Conservation (phyloP, 2,329 filamentous ascomycete genomes). For the Rutstroemia sydowiana region DNA sequence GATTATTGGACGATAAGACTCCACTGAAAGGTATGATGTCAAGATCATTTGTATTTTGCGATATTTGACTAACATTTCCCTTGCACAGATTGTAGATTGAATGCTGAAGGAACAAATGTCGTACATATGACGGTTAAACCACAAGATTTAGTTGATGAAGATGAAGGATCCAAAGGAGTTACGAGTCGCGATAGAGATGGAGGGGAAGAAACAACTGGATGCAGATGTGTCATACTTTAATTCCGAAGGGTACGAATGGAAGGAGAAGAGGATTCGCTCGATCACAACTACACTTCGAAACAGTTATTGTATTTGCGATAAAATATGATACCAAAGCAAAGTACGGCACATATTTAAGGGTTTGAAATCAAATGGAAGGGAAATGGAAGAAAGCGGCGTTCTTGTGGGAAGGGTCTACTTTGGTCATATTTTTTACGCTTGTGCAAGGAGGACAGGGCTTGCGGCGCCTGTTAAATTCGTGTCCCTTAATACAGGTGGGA, state of each 20-base stretch:
- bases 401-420: too few species aligned
- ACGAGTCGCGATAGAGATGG: conserved; percentile 41
- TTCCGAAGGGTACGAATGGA: neutral
- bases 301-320: neutral
- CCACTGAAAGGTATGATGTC: conserved; percentile 76
- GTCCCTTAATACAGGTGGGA: too few species aligned
- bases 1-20: conserved; percentile 82
- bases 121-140: conserved; percentile 94
- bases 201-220: conserved; percentile 50
- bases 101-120: conserved; percentile 67
- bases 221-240: conserved; percentile 58
- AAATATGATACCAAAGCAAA: too few species aligned
- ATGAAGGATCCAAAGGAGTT: conserved; percentile 33
- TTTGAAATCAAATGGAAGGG: neutral
- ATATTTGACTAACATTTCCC: conserved; percentile 13
- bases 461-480: too few species aligned
- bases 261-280: neutral
- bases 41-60: too few species aligned
- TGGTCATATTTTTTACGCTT: too few species aligned
- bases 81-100: conserved; percentile 72
- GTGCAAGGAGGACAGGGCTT: too few species aligned
- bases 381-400: too few species aligned
- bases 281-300: neutral
- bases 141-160: conserved; percentile 73
- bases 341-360: neutral